These are phyloP conservation scores for Niveomyces coronatus DNA, from an alignment of 2,329 filamentous ascomycete species.

Conservation along the genomic window DNA sequence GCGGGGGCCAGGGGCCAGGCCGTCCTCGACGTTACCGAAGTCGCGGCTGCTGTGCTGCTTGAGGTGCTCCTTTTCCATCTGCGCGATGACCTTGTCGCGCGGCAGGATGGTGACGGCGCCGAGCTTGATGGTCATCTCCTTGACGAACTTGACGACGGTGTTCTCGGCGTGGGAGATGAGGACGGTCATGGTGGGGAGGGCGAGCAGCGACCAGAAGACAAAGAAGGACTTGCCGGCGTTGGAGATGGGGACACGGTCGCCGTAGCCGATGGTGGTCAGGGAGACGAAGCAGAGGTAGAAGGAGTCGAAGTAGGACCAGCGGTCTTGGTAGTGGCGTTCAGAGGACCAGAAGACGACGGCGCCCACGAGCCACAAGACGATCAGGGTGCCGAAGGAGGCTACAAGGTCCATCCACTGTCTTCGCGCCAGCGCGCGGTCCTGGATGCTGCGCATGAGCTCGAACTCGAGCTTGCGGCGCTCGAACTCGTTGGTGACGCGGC, in stretches of 20 bases:
- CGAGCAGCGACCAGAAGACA: slow-evolving; percentile 83
- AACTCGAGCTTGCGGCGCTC: slow-evolving; percentile 62
- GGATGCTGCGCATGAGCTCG: slow-evolving; percentile 71
- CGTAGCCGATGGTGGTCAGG: slow-evolving; percentile 79
- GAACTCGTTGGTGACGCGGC: slow-evolving; percentile 29
- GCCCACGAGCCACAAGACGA: slow-evolving; percentile 69
- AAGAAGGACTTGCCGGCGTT: slow-evolving; percentile 78
- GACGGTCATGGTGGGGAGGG: slow-evolving; percentile 79
- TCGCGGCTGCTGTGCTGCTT: slow-evolving; percentile 30
- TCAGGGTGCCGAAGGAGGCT: slow-evolving; percentile 57
- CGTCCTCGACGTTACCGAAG: neutral
- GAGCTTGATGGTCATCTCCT: slow-evolving; percentile 43
- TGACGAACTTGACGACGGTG: slow-evolving; percentile 59
- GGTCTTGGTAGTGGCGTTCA: slow-evolving; percentile 39
- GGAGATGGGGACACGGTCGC: slow-evolving; percentile 65
- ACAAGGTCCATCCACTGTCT: slow-evolving; percentile 66
- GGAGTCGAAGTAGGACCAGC: slow-evolving; percentile 66
- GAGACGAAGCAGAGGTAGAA: slow-evolving; percentile 82
- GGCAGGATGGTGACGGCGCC: slow-evolving; percentile 53
- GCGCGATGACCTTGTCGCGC: slow-evolving; percentile 37
- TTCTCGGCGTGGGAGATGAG: slow-evolving; percentile 76
- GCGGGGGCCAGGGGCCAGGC: neutral
- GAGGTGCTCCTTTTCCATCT: slow-evolving; percentile 25
- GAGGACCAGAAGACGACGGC: slow-evolving; percentile 58
- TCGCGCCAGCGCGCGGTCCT: slow-evolving; percentile 51